Percentiles rank a stretch among this genome's conserved stretches.
Conservation (phyloP, 2,329 filamentous ascomycete genomes). For the Leptographium lundbergii region DNA sequence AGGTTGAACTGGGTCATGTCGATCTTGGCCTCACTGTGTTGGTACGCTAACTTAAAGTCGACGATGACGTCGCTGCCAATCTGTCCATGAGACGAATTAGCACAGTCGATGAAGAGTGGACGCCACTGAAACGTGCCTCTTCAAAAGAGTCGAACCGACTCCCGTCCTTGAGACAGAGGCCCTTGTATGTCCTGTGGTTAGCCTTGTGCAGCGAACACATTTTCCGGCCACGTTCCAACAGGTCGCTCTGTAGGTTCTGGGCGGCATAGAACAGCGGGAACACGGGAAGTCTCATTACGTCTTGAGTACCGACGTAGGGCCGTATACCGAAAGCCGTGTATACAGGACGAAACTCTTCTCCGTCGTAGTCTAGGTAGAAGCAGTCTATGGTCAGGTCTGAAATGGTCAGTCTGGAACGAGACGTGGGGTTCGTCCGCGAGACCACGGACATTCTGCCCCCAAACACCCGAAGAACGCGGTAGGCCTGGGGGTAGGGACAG, state of each 20-base stretch:
- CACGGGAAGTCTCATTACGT: neutral
- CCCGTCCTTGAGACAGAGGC: neutral
- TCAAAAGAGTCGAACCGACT: neutral
- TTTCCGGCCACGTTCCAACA: neutral
- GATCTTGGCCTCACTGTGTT: neutral
- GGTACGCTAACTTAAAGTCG: neutral
- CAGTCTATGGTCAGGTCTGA: neutral
- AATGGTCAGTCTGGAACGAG: too few relatives aligned
- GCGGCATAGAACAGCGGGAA: neutral
- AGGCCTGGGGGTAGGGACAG: neutral
- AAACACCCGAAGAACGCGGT: neutral
- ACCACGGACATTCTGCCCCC: too few relatives aligned
- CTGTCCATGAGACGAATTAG: neutral
- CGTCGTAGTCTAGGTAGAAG: neutral
- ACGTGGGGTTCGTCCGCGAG: too few relatives aligned
- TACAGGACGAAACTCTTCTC: neutral
- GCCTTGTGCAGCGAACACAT: neutral
- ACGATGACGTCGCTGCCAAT: neutral
- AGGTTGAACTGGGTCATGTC: neutral
- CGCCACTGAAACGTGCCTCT: neutral
- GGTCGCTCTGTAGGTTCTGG: neutral
- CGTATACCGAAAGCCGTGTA: neutral
- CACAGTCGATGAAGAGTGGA: neutral
- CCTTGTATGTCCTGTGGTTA: neutral
- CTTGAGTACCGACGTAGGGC: neutral